phyloP scores from a whole-genome alignment of 2,329 filamentous ascomycete species.

The Lasiodiplodia hormozganensis region DNA sequence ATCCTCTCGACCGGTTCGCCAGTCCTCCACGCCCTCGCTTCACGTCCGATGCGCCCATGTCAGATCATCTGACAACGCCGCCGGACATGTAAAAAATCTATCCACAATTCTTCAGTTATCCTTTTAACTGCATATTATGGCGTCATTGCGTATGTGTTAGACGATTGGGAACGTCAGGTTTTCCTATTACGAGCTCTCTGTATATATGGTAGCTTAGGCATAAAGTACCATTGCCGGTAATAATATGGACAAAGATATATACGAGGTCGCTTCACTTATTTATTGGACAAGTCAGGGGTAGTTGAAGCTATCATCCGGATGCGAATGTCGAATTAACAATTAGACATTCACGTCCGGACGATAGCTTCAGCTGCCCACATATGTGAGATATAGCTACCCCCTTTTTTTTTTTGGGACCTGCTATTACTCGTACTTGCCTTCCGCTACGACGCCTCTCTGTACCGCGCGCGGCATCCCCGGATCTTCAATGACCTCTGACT shows the following conservation, averaged over 20 bases:
- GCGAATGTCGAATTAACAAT: neutral
- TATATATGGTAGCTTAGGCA: neutral
- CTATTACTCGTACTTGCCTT: no score
- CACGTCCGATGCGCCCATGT: neutral
- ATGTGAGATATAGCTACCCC: no score
- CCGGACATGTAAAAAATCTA: conserved; percentile 7
- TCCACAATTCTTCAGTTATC: conserved; percentile 3
- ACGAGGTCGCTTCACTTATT: neutral
- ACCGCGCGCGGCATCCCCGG: neutral
- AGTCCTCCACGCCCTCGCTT: neutral
- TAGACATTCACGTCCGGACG: no score
- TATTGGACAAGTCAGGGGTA: neutral
- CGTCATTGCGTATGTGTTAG: conserved; percentile 22
- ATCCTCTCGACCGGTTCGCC: neutral
- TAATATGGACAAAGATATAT: neutral
- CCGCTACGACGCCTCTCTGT: neutral
- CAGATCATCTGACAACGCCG: neutral
- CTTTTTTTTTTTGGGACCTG: no score
- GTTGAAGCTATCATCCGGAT: neutral
- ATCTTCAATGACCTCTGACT: neutral
- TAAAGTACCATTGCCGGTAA: neutral
- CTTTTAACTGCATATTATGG: conserved; percentile 7
- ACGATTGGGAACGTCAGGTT: conserved; percentile 16
- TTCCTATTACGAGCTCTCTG: neutral
- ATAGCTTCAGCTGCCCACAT: no score